phyloP scores from a whole-genome alignment of 345 rosid genomes.

The Melaleuca quinquenervia region DNA sequence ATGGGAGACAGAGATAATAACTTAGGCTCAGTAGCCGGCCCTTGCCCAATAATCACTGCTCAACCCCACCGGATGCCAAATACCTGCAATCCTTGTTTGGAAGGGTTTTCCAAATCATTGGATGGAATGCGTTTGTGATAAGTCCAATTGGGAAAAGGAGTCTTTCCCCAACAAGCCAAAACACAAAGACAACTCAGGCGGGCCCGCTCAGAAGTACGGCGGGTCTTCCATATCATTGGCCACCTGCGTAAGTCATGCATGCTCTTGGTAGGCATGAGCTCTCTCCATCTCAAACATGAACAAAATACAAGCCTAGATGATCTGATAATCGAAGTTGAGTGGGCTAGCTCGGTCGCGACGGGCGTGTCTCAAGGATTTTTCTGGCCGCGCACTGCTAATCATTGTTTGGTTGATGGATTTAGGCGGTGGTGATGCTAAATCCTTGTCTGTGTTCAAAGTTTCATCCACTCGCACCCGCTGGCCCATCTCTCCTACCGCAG shows the following conservation, averaged over 20 bases:
- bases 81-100: background rate
- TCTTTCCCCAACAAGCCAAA: background rate
- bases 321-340: background rate
- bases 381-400: background rate
- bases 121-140: background rate
- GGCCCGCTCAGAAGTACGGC: background rate
- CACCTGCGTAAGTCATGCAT: background rate
- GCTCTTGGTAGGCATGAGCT: fast-evolving
- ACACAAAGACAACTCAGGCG: background rate
- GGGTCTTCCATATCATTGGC: background rate
- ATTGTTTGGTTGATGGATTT: background rate
- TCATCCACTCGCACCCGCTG: background rate
- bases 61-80: background rate
- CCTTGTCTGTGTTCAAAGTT: background rate
- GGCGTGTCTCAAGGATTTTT: background rate
- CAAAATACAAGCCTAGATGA: background rate
- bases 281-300: background rate
- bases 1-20: background rate
- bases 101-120: background rate
- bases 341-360: background rate
- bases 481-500: background rate
- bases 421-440: background rate
- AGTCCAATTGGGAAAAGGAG: background rate
- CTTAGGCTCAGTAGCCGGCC: background rate
- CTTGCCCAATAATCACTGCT: background rate